These are phyloP conservation scores for Yamadazyma tumulicola DNA, from an alignment of 805 yeast species.

Conservation along the genomic window DNA sequence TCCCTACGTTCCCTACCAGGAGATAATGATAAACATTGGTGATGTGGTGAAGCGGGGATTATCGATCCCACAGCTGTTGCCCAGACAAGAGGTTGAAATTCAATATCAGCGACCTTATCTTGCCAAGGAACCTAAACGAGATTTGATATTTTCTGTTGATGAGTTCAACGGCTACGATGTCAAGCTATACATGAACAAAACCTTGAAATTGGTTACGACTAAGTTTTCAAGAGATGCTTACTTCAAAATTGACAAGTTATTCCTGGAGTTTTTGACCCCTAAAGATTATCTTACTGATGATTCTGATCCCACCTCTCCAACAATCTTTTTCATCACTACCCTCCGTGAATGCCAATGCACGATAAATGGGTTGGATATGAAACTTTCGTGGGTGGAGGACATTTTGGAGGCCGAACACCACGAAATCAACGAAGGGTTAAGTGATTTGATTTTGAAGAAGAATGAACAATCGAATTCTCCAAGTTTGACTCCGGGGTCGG, in stretches of 20 bases:
- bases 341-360: conserved; percentile 25
- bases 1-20: conserved; percentile 47
- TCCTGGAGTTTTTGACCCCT: conserved; percentile 15
- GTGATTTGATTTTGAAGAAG: conserved; percentile 2
- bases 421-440: conserved; percentile 4
- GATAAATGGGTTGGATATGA: conserved; percentile 35
- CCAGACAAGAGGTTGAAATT: conserved; percentile 30
- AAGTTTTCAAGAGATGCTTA: conserved; percentile 24
- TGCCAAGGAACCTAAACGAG: conserved; percentile 27
- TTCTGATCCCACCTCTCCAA: conserved; percentile 15
- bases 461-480: not conserved
- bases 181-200: conserved; percentile 29
- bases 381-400: conserved; percentile 30
- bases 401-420: conserved; percentile 16
- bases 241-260: conserved; percentile 20
- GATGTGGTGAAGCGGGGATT: conserved; percentile 26
- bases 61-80: conserved; percentile 16
- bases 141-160: conserved; percentile 27
- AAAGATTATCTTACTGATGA: conserved; percentile 15
- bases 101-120: conserved; percentile 34
- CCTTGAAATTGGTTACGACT: conserved; percentile 20
- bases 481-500: not conserved
- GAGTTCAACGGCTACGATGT: conserved; percentile 21
- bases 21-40: conserved; percentile 49
- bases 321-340: conserved; percentile 20